These are phyloP conservation scores for Cercophora scortea DNA, from an alignment of 495 filamentous ascomycete genomes.

Conservation along the genomic window DNA sequence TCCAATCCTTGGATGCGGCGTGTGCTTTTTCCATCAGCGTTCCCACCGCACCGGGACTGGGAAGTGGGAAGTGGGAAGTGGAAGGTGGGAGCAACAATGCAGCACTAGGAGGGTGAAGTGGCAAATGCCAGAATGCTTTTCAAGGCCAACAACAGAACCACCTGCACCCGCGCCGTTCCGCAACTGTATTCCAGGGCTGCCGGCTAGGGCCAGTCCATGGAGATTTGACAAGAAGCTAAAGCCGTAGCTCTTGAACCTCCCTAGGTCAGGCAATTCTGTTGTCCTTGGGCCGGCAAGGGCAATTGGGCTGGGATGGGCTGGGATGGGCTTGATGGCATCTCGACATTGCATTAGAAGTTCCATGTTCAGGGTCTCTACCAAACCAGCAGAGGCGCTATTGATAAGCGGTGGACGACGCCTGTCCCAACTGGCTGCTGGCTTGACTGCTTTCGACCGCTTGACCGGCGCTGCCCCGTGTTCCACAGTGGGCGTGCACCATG, in stretches of 20 bases:
- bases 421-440: background rate
- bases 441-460: background rate
- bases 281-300: background rate
- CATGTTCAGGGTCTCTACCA: background rate
- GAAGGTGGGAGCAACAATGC: background rate
- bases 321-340: background rate
- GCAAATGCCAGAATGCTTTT: no score
- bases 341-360: background rate
- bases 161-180: no score
- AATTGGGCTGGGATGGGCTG: background rate
- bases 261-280: background rate
- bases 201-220: background rate
- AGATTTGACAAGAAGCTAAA: background rate
- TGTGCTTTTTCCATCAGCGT: background rate
- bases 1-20: background rate
- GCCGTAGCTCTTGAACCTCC: background rate
- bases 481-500: slow-evolving; percentile 17
- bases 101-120: no score
- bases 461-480: slow-evolving; percentile 13
- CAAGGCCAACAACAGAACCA: no score
- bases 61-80: background rate
- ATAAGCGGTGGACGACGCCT: slow-evolving; percentile 10
- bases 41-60: background rate
- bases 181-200: background rate
- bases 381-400: slow-evolving; percentile 12